phyloP scores from a whole-genome alignment of 192 early-diverging fungal species.

The Diversispora epigaea region DNA sequence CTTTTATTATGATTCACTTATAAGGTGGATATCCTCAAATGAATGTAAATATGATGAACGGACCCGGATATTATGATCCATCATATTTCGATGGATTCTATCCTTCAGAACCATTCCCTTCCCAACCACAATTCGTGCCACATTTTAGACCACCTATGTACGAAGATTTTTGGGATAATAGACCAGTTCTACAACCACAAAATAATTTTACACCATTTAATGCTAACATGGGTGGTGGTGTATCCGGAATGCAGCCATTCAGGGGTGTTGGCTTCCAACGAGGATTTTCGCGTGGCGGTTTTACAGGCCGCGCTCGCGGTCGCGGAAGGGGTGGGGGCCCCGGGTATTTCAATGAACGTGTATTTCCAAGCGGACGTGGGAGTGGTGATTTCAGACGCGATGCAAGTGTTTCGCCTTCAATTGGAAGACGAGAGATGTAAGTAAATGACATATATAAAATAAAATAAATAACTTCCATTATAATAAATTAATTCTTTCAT shows the following conservation, averaged over 20 bases:
- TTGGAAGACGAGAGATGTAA: constrained; percentile 1
- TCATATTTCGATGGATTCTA: constrained; percentile 28
- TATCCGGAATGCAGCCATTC: constrained; percentile 18
- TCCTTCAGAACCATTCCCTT: constrained; percentile 4
- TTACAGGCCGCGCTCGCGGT: not conserved
- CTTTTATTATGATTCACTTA: not conserved
- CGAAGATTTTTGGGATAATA: constrained; percentile 27
- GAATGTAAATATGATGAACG: constrained; percentile 26
- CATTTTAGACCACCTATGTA: constrained; percentile 24
- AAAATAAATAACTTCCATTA: not conserved
- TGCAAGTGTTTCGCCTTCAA: constrained; percentile 3
- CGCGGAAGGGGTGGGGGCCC: constrained; percentile 2
- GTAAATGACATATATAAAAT: not conserved
- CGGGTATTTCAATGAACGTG: not conserved
- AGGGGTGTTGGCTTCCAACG: constrained; percentile 6
- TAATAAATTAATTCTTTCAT: not conserved
- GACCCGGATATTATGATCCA: constrained; percentile 19
- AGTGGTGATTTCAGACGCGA: constrained; percentile 1
- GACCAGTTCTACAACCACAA: constrained; percentile 1
- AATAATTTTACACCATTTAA: constrained; percentile 21
- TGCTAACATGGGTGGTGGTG: constrained; percentile 10
- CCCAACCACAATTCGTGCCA: constrained; percentile 16
- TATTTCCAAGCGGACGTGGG: not conserved
- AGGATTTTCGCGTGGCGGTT: not conserved
- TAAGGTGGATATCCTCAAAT: constrained; percentile 12